Percentiles rank a stretch among this genome's conserved stretches.
phyloP scores from a whole-genome alignment of 2,329 filamentous ascomycete genomes.

The Colletotrichum sp. region DNA sequence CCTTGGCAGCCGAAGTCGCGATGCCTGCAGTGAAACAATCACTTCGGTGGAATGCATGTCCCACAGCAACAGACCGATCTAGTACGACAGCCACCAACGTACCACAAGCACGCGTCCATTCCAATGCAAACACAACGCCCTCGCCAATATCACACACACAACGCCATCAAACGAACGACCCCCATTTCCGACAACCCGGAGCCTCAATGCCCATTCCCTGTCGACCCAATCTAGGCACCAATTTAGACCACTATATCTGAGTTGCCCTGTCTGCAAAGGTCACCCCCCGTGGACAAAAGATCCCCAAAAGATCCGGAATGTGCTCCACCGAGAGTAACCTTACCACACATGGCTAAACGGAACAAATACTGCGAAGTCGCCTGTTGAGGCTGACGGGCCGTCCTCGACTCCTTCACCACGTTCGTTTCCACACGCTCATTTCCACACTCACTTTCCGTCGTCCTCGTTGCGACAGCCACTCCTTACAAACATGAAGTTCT shows the following conservation, averaged over 20 bases:
- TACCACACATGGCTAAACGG: not conserved
- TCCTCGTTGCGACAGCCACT: not conserved
- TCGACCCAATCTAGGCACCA: not conserved
- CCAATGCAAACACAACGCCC: not conserved
- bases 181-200: not conserved
- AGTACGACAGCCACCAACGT: not conserved
- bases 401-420: not conserved
- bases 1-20: not conserved
- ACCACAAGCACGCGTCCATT: not conserved
- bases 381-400: not conserved
- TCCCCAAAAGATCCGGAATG: not conserved
- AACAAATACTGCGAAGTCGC: not conserved
- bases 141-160: not conserved
- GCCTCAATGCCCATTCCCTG: not conserved
- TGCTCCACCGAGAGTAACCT: not conserved
- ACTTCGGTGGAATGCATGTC: not conserved
- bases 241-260: not conserved
- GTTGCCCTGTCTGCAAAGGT: not conserved
- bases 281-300: not conserved
- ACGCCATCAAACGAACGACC: not conserved
- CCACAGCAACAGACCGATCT: not conserved
- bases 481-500: slow-evolving; percentile 21
- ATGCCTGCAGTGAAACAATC: not conserved
- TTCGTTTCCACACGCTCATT: not conserved
- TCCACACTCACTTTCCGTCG: not conserved